Evolutionary conservation across 164 flowering plant species (phyloP).

Genomic region (Berberis vulgaris): DNA sequence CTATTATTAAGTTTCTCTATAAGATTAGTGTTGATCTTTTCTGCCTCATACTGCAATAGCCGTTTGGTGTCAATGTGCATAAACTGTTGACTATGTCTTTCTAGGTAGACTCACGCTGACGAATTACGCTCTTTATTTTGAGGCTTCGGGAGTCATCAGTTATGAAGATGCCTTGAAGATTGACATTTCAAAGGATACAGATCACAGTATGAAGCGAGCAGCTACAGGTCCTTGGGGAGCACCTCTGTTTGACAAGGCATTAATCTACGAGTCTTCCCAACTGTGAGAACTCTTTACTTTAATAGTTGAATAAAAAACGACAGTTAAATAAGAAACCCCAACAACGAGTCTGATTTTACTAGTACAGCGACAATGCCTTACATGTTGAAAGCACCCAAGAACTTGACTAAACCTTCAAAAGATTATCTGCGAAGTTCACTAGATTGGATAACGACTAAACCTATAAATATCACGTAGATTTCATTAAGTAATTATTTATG

Average conservation of each 20-base stretch:
- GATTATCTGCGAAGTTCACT: neutral
- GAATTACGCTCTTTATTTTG: slow-evolving; percentile 89
- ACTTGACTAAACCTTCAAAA: neutral
- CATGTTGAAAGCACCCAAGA: neutral
- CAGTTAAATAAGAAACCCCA: no score
- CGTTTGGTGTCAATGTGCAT: neutral
- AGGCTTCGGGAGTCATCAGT: slow-evolving; percentile 58
- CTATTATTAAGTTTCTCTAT: neutral
- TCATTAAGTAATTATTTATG: no score
- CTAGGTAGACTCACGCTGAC: slow-evolving; percentile 86
- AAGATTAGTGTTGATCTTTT: neutral
- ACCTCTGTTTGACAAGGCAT: slow-evolving; percentile 87
- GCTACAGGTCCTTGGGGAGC: slow-evolving; percentile 99
- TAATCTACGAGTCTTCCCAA: slow-evolving; percentile 59
- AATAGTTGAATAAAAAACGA: no score
- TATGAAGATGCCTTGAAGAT: slow-evolving; percentile 79
- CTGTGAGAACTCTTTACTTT: slow-evolving; percentile 38
- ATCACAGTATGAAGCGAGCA: slow-evolving; percentile 49
- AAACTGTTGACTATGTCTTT: slow-evolving; percentile 10
- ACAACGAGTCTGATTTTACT: no score
- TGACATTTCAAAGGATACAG: slow-evolving; percentile 53
- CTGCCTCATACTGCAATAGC: neutral
- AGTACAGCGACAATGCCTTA: neutral
- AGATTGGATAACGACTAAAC: neutral
- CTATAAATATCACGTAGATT: neutral